These are phyloP conservation scores for Gigaspora rosea DNA, from an alignment of 192 early-diverging fungal genomes.

Conservation along the genomic window DNA sequence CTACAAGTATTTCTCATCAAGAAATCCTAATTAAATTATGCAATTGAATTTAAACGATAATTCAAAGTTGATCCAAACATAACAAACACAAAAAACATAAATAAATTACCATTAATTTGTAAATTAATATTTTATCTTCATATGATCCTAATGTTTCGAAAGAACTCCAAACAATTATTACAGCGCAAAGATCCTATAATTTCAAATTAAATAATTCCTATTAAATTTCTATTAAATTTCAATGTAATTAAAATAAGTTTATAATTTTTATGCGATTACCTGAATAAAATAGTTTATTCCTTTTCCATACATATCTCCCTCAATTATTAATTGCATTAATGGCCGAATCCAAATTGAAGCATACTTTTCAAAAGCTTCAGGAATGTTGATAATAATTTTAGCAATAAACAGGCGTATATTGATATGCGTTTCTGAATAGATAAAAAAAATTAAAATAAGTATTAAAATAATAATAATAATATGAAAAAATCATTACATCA, in stretches of 20 bases:
- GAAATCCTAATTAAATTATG: conserved; percentile 37
- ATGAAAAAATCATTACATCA: conserved; percentile 21
- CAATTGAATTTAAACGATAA: background rate
- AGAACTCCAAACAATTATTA: conserved; percentile 67
- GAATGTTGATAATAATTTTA: conserved; percentile 64
- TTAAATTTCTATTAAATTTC: background rate
- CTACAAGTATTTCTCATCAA: conserved; percentile 50
- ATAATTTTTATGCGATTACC: conserved; percentile 38
- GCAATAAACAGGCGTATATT: conserved; percentile 66
- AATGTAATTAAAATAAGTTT: background rate
- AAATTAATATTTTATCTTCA: conserved; percentile 45
- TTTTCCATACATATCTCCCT: conserved; percentile 54
- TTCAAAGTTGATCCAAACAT: background rate
- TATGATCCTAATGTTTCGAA: conserved; percentile 36
- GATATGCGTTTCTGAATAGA: conserved; percentile 46
- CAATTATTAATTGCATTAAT: conserved; percentile 54
- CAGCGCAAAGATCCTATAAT: conserved; percentile 61
- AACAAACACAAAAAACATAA: too few relatives aligned
- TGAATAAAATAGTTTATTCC: conserved; percentile 73
- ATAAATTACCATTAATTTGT: conserved; percentile 48
- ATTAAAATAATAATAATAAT: background rate
- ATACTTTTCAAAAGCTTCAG: conserved; percentile 62
- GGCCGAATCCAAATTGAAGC: conserved; percentile 60
- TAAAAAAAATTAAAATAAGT: background rate
- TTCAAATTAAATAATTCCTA: background rate